Evolutionary conservation across 192 early-diverging fungal genomes (phyloP).

Genomic region (Backusella luteola): DNA sequence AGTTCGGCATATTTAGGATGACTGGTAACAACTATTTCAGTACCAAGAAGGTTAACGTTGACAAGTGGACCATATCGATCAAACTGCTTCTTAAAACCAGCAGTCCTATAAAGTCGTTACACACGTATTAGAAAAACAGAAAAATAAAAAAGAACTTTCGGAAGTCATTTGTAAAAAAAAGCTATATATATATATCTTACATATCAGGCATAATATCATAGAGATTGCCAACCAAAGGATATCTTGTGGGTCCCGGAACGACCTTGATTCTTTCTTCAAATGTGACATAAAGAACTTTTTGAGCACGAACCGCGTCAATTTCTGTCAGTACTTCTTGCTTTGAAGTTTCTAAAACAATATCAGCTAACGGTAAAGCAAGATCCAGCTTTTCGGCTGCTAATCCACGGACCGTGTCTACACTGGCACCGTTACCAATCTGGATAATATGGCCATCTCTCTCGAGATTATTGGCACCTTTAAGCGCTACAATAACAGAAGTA

Average conservation of each 20-base stretch:
- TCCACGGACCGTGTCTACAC: constrained; percentile 15
- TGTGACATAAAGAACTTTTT: constrained; percentile 19
- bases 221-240: constrained; percentile 17
- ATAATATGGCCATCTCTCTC: constrained; percentile 23
- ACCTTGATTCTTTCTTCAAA: constrained; percentile 16
- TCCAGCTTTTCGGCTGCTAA: constrained; percentile 21
- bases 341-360: constrained; percentile 14
- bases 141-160: neutral
- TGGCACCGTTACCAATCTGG: constrained; percentile 18
- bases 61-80: constrained; percentile 37
- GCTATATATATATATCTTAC: constrained; percentile 8
- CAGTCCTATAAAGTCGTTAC: constrained; percentile 12
- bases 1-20: constrained; percentile 43
- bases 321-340: neutral
- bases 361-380: neutral
- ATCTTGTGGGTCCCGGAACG: constrained; percentile 3
- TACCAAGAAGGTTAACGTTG: constrained; percentile 16
- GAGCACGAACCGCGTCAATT: constrained; percentile 14
- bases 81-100: constrained; percentile 28
- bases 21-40: constrained; percentile 27
- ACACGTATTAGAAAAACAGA: neutral
- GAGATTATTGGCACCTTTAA: constrained; percentile 19
- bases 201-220: constrained; percentile 22
- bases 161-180: neutral
- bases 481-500: constrained; percentile 21